These are phyloP conservation scores for Xerocomus potaroensis DNA, from an alignment of 768 basidiomycete species.

Conservation along the genomic window DNA sequence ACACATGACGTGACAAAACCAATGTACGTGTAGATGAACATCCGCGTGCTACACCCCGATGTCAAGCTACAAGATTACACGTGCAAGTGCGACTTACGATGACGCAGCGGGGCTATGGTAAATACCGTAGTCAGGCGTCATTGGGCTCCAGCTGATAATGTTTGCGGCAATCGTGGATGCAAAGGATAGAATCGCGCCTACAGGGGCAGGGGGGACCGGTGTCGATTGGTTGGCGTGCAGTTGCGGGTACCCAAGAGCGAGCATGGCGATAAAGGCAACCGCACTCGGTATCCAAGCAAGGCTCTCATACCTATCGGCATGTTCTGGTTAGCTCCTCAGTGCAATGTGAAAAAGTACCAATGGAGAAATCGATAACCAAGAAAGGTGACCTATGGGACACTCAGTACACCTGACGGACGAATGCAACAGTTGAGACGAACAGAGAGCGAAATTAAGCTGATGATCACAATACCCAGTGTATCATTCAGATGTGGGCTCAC, in stretches of 20 bases:
- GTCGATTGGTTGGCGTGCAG: slow-evolving; percentile 43
- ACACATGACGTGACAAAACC: slow-evolving; percentile 42
- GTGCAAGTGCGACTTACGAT: slow-evolving; percentile 39
- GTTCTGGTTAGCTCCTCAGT: not conserved
- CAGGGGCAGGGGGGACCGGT: slow-evolving; percentile 34
- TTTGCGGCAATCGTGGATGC: slow-evolving; percentile 43
- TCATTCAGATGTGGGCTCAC: slow-evolving; percentile 34
- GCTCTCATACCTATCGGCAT: slow-evolving; percentile 58
- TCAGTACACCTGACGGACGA: not conserved
- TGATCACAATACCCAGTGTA: slow-evolving; percentile 32
- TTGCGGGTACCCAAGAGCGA: slow-evolving; percentile 68
- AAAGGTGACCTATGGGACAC: slow-evolving; percentile 47
- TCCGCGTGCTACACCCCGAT: slow-evolving; percentile 25
- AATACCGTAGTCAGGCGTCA: slow-evolving; percentile 47
- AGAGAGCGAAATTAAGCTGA: slow-evolving; percentile 27
- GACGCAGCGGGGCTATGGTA: slow-evolving; percentile 54
- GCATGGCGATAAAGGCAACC: slow-evolving; percentile 60
- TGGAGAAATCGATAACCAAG: slow-evolving; percentile 62
- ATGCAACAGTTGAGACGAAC: slow-evolving; percentile 18
- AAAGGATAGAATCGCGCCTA: slow-evolving; percentile 38
- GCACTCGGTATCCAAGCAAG: slow-evolving; percentile 73
- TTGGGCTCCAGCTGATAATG: slow-evolving; percentile 40
- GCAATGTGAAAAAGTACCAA: slow-evolving; percentile 32
- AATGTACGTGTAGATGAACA: slow-evolving; percentile 45
- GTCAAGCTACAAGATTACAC: not conserved